phyloP scores from a whole-genome alignment of 306 rosid genomes.

The Chamaecrista fasciculata region DNA sequence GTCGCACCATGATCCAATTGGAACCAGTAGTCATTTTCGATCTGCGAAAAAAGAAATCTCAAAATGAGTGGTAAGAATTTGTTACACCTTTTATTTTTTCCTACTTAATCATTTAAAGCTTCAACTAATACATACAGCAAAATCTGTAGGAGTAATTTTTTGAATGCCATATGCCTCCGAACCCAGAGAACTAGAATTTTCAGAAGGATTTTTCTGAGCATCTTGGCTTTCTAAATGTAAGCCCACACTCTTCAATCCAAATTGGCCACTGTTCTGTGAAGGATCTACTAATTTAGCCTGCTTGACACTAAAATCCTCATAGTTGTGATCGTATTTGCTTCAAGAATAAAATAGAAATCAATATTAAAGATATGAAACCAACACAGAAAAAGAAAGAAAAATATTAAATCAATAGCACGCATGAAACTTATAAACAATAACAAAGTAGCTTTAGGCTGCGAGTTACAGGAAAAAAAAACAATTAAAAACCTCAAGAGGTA shows the following conservation, averaged over 20 bases:
- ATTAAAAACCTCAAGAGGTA: conserved; percentile 76
- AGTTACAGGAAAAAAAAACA: conserved; percentile 21
- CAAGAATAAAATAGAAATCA: conserved; percentile 21
- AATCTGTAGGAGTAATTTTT: conserved; percentile 52
- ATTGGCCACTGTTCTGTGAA: conserved; percentile 28
- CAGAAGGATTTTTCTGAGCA: conserved; percentile 31
- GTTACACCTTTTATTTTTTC: background rate
- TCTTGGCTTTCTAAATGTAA: conserved; percentile 24
- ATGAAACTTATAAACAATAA: background rate
- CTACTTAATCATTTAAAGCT: conserved; percentile 1
- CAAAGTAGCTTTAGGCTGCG: conserved; percentile 17
- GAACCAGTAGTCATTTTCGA: conserved; percentile 78
- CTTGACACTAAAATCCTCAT: conserved; percentile 34
- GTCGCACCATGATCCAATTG: conserved; percentile 59
- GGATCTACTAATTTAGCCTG: conserved; percentile 29
- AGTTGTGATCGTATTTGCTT: conserved; percentile 41
- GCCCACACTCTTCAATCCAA: conserved; percentile 30
- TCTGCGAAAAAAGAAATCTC: conserved; percentile 41
- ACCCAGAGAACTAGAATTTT: conserved; percentile 20
- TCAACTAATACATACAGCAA: conserved; percentile 41
- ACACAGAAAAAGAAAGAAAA: background rate
- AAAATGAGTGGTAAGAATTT: background rate
- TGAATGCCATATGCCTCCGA: conserved; percentile 54
- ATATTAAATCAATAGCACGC: conserved; percentile 9
- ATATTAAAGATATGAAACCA: conserved; percentile 1